Percentiles rank a stretch among this genome's conserved stretches.
phyloP scores from a whole-genome alignment of 768 basidiomycete species.

The Bullera alba region DNA sequence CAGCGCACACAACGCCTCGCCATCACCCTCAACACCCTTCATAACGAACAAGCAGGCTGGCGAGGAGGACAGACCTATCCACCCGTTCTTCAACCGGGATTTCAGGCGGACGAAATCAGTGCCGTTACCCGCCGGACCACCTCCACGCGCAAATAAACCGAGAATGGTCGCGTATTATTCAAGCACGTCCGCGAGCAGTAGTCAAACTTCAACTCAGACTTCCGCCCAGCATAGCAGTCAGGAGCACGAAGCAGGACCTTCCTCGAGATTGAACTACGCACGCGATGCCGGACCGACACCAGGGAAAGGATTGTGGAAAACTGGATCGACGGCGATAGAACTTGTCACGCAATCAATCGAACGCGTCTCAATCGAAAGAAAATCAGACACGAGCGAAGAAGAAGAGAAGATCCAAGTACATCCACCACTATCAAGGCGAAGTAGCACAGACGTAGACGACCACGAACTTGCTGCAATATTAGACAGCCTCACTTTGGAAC shows the following conservation, averaged over 20 bases:
- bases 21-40: not conserved
- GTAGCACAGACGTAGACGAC: no score
- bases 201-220: not conserved
- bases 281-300: not conserved
- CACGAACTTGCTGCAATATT: no score
- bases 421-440: no score
- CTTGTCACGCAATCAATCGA: not conserved
- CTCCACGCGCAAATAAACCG: slow-evolving; percentile 17
- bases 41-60: not conserved
- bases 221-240: not conserved
- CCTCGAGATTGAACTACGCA: not conserved
- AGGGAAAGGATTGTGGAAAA: not conserved
- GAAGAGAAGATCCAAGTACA: no score
- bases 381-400: not conserved
- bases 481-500: no score
- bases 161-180: slow-evolving; percentile 27
- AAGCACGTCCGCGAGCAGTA: slow-evolving; percentile 10
- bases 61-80: slow-evolving; percentile 12
- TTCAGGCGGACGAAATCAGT: not conserved
- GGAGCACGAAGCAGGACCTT: not conserved
- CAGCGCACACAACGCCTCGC: not conserved
- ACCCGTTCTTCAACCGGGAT: slow-evolving; percentile 35
- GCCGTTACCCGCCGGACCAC: slow-evolving; percentile 7
- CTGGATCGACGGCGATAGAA: not conserved
- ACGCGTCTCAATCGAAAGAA: not conserved